A percentile compares a stretch with the other conserved stretches of the same genome.
Evolutionary conservation across 768 basidiomycete genomes (phyloP).

Genomic region (Phylloporus rhodoxanthus): DNA sequence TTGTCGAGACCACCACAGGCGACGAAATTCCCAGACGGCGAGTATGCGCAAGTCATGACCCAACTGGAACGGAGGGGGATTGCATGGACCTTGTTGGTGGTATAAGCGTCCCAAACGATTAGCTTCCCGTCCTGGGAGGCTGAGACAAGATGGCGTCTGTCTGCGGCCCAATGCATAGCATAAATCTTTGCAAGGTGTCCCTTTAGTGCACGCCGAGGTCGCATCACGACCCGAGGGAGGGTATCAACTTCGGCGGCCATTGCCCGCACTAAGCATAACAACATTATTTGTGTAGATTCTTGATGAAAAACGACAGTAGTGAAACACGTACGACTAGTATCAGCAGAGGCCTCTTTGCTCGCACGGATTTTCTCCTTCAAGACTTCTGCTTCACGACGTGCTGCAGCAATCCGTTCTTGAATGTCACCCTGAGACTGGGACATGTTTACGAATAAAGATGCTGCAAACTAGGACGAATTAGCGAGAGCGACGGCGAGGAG

Average conservation of each 20-base stretch:
- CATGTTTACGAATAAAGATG: slow-evolving; percentile 30
- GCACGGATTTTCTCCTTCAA: slow-evolving; percentile 98
- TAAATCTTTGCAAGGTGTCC: slow-evolving; percentile 99
- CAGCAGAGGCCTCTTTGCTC: slow-evolving; percentile 94
- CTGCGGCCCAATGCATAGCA: slow-evolving; percentile 99
- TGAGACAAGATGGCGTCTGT: slow-evolving; percentile 95
- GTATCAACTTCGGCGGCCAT: slow-evolving; percentile 97
- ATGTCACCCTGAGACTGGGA: slow-evolving; percentile 79
- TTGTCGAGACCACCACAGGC: slow-evolving; percentile 99
- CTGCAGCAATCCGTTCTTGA: slow-evolving; percentile 91
- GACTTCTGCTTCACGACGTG: slow-evolving; percentile 92
- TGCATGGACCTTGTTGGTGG: slow-evolving; percentile 99
- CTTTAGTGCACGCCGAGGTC: slow-evolving; percentile 88
- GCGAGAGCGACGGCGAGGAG: no score
- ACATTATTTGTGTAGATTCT: slow-evolving; percentile 14
- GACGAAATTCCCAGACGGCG: slow-evolving; percentile 94
- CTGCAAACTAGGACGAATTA: no score
- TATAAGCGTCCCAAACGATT: slow-evolving; percentile 99
- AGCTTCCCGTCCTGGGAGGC: slow-evolving; percentile 99
- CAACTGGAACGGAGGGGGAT: slow-evolving; percentile 96
- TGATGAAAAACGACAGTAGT: background rate
- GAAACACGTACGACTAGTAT: slow-evolving; percentile 80
- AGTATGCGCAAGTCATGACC: slow-evolving; percentile 99
- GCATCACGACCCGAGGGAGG: slow-evolving; percentile 94
- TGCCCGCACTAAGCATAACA: slow-evolving; percentile 69